Base-by-base conservation (phyloP, 768 basidiomycete genomes). In the Amanita polypyramis region DNA sequence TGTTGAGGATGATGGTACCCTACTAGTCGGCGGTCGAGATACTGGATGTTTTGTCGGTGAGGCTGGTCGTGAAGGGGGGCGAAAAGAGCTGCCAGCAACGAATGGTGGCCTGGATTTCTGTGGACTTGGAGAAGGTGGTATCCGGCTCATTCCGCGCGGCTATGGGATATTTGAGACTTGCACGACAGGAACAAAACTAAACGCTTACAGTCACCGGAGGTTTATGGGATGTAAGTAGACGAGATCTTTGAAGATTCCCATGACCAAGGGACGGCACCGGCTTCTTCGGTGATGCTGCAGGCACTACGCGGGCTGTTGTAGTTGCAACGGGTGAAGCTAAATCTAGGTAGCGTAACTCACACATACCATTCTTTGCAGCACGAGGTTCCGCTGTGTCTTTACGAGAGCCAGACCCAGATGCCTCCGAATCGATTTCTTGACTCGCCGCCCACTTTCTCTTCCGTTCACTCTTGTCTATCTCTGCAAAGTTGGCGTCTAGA, bases 381-480 rank as follows among this genome's bases (percentile, higher is more conserved):
- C 78, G 74, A 36, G 72, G 62, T 15, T 64, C 58, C 47, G 70
- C 72, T 7, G 52, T 37, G 29, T 62, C 62, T 43, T 52, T 33
- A 55, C 54, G 35, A 39, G 43, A 38, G 52, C 60, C 56, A 17
- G 57, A 58, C 23, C 61, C 69, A 44, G 68, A 62, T 29, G 65
- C 65, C 41, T 69, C 70, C 25, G 62, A 61, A 21, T 72, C 74
- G 8, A 63, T 68, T 41, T 79, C 76, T 56, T 82, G 80, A 43
- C 76, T 73, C 14, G 76, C 81, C 3, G 79, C 74, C 83, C 83
- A 85, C 61, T 88, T 88, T 54, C 87, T 67, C 61, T 89, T 90
- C 51, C 82, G 72, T 48, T 80, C 79, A 46, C 70, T 77, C 54
- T 75, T 73, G 53, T 86, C 82, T 45, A 85, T 78, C 51, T 78